These are phyloP conservation scores for Thamnidium elegans DNA, from an alignment of 192 early-diverging fungal genomes.

Conservation along the genomic window DNA sequence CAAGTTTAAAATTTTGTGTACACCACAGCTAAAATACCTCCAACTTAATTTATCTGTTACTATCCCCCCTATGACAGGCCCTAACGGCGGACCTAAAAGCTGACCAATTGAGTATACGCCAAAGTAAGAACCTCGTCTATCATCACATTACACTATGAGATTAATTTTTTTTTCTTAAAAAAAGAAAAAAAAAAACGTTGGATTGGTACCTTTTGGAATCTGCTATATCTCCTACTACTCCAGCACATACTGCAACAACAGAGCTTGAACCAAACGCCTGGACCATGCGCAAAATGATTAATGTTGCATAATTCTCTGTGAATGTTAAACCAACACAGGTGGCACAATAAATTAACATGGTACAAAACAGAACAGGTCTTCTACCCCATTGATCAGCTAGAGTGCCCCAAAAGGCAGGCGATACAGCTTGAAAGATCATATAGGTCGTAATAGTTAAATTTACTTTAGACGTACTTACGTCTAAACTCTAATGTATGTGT, in stretches of 20 bases:
- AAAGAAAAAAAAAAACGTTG: conserved; percentile 4
- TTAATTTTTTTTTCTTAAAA: too few species aligned
- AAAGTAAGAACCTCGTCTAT: neutral
- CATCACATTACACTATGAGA: too few species aligned
- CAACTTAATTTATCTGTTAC: conserved; percentile 27
- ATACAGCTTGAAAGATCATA: conserved; percentile 39
- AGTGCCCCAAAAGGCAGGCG: conserved; percentile 42
- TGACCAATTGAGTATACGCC: neutral
- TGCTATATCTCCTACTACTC: conserved; percentile 38
- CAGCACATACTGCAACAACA: conserved; percentile 39
- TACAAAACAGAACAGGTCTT: conserved; percentile 36
- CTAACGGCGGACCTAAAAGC: conserved; percentile 21
- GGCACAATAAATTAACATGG: conserved; percentile 31
- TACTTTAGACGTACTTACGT: conserved; percentile 21
- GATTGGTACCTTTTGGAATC: conserved; percentile 4
- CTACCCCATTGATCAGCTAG: conserved; percentile 41
- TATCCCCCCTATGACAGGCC: conserved; percentile 37
- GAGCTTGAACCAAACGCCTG: conserved; percentile 43
- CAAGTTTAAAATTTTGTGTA: too few species aligned
- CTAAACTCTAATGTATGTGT: conserved; percentile 35
- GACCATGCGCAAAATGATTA: conserved; percentile 37
- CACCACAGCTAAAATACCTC: too few species aligned
- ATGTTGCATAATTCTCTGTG: conserved; percentile 17
- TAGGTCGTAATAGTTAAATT: conserved; percentile 38
- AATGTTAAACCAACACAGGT: conserved; percentile 38